Evolutionary conservation across 495 filamentous ascomycete genomes (phyloP).

Genomic region (Hypoxylon lenormandii): DNA sequence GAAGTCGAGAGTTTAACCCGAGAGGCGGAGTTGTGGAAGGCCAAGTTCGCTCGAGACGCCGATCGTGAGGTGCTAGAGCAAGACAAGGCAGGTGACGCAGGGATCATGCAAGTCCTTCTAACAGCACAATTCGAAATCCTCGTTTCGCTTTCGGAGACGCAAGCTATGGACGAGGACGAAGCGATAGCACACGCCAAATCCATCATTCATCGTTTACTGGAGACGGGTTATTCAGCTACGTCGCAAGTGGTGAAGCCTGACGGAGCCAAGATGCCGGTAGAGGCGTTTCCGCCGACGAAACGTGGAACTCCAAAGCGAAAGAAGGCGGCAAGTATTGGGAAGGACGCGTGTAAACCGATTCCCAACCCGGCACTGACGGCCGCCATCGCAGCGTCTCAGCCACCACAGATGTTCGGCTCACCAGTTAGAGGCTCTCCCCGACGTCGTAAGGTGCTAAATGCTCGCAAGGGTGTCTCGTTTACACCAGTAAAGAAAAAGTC

Average conservation of each 20-base stretch:
- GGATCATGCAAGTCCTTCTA: conserved; percentile 81
- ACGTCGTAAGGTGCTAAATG: conserved; percentile 72
- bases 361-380: conserved; percentile 53
- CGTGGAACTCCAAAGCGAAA: conserved; percentile 79
- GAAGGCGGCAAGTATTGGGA: conserved; percentile 64
- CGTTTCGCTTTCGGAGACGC: conserved; percentile 79
- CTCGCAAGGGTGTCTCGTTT: conserved; percentile 83
- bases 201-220: conserved; percentile 82
- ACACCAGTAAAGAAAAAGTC: conserved; percentile 81
- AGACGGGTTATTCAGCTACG: conserved; percentile 75
- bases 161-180: conserved; percentile 82
- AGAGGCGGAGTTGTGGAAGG: conserved; percentile 86
- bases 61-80: conserved; percentile 81
- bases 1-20: conserved; percentile 78
- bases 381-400: conserved; percentile 54
- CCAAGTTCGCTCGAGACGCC: conserved; percentile 84
- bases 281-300: conserved; percentile 74
- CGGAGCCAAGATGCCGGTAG: conserved; percentile 72
- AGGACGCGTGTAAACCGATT: conserved; percentile 50
- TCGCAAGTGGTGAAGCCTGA: conserved; percentile 92
- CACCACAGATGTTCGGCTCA: conserved; percentile 56
- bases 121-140: conserved; percentile 93
- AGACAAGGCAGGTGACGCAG: conserved; percentile 82
- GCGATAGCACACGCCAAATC: conserved; percentile 81
- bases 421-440: conserved; percentile 81